Conservation (phyloP, 192 early-diverging fungal genomes). For the Gaertneriomyces sp. region DNA sequence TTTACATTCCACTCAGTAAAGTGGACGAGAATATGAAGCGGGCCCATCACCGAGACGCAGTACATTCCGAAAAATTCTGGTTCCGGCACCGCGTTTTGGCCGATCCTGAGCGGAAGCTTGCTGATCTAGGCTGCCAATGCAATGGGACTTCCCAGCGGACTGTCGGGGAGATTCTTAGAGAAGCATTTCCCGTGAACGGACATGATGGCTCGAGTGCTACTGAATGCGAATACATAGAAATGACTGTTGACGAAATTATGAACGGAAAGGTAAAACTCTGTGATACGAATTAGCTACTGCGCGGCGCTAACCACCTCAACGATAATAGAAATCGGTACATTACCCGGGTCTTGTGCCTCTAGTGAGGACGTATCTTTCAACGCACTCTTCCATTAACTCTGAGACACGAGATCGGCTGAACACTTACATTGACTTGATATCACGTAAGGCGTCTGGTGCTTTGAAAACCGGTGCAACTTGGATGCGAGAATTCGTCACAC, state of each 20-base stretch:
- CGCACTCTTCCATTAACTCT: conserved; percentile 64
- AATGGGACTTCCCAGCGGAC: neutral
- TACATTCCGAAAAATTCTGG: conserved; percentile 76
- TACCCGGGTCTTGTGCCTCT: conserved; percentile 84
- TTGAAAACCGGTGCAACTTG: conserved; percentile 85
- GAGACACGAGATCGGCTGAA: conserved; percentile 67
- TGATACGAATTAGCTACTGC: neutral
- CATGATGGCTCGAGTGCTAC: conserved; percentile 8
- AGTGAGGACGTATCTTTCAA: conserved; percentile 72
- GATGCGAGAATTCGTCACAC: conserved; percentile 83
- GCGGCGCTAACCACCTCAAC: neutral
- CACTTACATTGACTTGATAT: conserved; percentile 74
- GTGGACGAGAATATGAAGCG: conserved; percentile 93
- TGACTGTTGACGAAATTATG: conserved; percentile 91
- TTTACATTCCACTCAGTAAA: conserved; percentile 95
- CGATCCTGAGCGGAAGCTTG: conserved; percentile 26
- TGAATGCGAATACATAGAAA: conserved; percentile 45
- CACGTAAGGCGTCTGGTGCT: conserved; percentile 73
- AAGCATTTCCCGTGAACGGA: neutral
- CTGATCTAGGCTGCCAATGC: conserved; percentile 13
- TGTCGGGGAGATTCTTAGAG: conserved; percentile 8
- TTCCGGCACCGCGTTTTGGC: conserved; percentile 83
- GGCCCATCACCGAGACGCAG: conserved; percentile 82
- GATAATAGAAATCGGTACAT: conserved; percentile 29
- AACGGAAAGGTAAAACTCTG: conserved; percentile 61